Conservation (phyloP, 2,329 filamentous ascomycete genomes). For the Emergomyces pasteurianus region DNA sequence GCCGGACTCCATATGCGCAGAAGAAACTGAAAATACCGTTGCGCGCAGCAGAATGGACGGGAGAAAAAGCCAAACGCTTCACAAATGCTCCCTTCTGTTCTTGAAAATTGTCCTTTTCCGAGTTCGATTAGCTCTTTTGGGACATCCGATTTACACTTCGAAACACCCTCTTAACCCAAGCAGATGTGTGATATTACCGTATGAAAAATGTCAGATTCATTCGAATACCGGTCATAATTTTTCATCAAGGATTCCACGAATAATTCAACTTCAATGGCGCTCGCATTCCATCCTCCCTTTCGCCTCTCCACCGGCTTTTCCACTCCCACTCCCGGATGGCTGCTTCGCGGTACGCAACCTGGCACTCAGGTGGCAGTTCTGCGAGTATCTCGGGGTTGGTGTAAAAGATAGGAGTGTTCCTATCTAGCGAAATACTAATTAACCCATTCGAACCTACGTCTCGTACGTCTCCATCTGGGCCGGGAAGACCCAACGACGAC, state of each 20-base stretch:
- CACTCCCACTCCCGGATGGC: slow-evolving; percentile 55
- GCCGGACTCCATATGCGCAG: not conserved
- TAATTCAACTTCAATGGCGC: slow-evolving; percentile 26
- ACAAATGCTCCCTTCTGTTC: not conserved
- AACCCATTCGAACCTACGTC: slow-evolving; percentile 32
- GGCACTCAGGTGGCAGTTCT: slow-evolving; percentile 43
- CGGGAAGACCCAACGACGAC: not conserved
- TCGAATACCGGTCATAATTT: not conserved
- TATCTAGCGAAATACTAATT: slow-evolving; percentile 24
- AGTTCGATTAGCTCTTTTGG: not conserved
- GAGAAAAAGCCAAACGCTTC: not conserved
- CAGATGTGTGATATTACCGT: not conserved
- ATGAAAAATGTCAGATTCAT: not conserved
- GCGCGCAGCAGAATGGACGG: not conserved
- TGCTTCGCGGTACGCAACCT: slow-evolving; percentile 58
- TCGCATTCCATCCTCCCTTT: slow-evolving; percentile 43
- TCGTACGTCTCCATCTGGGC: slow-evolving; percentile 25
- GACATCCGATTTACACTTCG: not conserved
- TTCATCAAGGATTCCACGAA: slow-evolving; percentile 25
- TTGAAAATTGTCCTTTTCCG: not conserved
- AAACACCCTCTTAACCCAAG: not conserved
- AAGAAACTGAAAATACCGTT: not conserved
- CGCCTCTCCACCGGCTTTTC: slow-evolving; percentile 62
- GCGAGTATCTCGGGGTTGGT: slow-evolving; percentile 28
- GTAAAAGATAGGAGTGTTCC: slow-evolving; percentile 1